Evolutionary conservation across 148 eudicot species (phyloP), one percentile per base, ranked within the genome.

Genomic region (Fagopyrum esculentum): DNA sequence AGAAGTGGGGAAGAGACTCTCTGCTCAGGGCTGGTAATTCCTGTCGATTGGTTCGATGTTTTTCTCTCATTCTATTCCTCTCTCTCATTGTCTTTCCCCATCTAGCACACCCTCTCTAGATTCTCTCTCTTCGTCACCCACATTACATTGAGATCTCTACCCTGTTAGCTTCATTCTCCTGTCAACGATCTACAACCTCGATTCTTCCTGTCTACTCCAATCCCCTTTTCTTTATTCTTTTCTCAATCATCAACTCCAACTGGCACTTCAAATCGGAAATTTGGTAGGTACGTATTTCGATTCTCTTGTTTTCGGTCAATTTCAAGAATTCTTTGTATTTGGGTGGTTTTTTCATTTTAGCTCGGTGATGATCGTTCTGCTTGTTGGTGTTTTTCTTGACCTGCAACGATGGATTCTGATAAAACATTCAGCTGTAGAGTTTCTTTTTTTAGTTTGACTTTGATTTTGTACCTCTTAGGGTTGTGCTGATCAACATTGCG

Each of bases 131-230:
- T 66, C 47, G 15, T 40, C 71, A 35, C 71, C 71, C 71, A 66
- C 45, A 35, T 66, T 66, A 66, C 45, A 35, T 66, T 66, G 7
- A 66, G 71, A 66, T 66, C 71, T 66, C 71, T 66, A 26, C 71
- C 43, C 45, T 5, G 13, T 40, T 40, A 66, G 9, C 71, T 40
- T 9, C 12, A 9, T 66, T 40, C 45, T 40, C 71, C 4, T 40
- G 71, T 45, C 35, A 43, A 43, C 47, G 46, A 66, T 66, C 71
- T 66, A 40, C 15, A 40, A 66, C 71, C 69, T 66, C 6, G 19
- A 43, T 12, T 35, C 6, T 61, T 29, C 40, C 40, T 61, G 6
- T 61, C 9, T 60, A 19, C 68, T 9, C 29, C 40, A 35, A 35
- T 35, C 40, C 40, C 40, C 40, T 35, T 35, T 49, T 49, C 19